Evolutionary conservation across 257 asterid genomes (phyloP), one percentile per base, ranked within the genome.

Genomic region (Cruciata laevipes): DNA sequence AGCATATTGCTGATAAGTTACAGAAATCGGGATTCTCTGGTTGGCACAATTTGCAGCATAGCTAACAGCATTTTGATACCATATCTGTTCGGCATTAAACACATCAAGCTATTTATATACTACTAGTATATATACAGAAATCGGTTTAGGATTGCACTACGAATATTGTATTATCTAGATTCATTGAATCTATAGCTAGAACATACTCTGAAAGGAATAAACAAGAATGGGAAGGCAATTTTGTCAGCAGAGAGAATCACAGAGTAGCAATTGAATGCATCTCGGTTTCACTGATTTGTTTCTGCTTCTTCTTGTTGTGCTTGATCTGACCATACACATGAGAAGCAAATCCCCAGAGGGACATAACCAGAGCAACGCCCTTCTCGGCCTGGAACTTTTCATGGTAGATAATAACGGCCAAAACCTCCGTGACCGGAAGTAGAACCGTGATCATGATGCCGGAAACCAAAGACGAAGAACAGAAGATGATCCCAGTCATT

Each of bases 341-440:
- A 0, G 82, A 78, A 70, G 69, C 71, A 56, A 70, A 78, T 7
- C 79, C 82, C 82, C 82, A 78, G 18, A 74, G 66, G 7, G 76
- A 78, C 16, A 78, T 74, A 21, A n/a, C 60, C 10, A 74, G 74
- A 0, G 82, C 35, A 11, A 78, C 24, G 0, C 61, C 79, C 31
- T 78, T 78, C 47, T 74, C 82, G 0, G 73, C 65, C 38, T 72
- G 71, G 63, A 76, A 72, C 7, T 64, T 76, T 37, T 76, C 81
- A 2, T 69, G 70, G 68, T 30, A 76, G 25, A 63, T n/a, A 12
- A 76, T 44, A n/a, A 76, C 77, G 1, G 74, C 81, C 38, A 76
- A 59, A 30, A 68, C 49, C 63, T 72, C 61, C 4, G 71, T 37
- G 0, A 76, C 63, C 0, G 81, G 81, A 4, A 76, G 77, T 11